Conservation (phyloP, 1,284 basidiomycete genomes). For the Psilocybe mexicana region DNA sequence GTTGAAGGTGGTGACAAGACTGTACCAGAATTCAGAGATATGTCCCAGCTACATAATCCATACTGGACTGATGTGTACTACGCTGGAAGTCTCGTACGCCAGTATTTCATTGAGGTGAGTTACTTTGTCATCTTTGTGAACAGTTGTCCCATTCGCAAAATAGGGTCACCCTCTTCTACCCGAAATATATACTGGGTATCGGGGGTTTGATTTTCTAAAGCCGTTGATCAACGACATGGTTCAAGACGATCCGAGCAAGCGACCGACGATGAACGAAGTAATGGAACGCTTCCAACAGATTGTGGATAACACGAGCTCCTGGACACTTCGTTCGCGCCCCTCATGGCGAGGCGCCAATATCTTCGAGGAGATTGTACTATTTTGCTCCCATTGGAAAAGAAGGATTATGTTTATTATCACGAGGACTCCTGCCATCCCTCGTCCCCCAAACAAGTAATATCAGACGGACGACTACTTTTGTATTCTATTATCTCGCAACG, state of each 20-base stretch:
- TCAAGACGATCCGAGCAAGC: slow-evolving; percentile 25
- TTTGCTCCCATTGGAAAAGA: slow-evolving; percentile 8
- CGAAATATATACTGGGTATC: slow-evolving; percentile 1
- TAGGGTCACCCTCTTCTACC: slow-evolving; percentile 9
- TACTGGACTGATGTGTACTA: slow-evolving; percentile 39
- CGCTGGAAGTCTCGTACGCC: slow-evolving; percentile 32
- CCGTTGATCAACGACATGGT: slow-evolving; percentile 27
- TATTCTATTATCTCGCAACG: too few relatives aligned
- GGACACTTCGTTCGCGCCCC: slow-evolving; percentile 9
- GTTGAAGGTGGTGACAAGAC: slow-evolving; percentile 18
- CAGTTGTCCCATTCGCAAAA: too few relatives aligned
- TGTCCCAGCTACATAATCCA: slow-evolving; percentile 27
- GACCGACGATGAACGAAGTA: slow-evolving; percentile 30
- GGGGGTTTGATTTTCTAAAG: slow-evolving; percentile 24
- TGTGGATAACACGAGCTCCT: slow-evolving; percentile 15
- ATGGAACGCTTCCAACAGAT: slow-evolving; percentile 23
- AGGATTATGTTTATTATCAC: neutral
- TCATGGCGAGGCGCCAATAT: slow-evolving; percentile 4
- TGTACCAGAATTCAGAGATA: slow-evolving; percentile 17
- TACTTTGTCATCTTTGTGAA: too few relatives aligned
- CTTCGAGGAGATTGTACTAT: slow-evolving; percentile 1
- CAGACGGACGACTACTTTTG: too few relatives aligned
- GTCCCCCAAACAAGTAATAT: neutral
- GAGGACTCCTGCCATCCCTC: slow-evolving; percentile 9
- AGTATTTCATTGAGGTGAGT: slow-evolving; percentile 29